Conservation (phyloP, 768 basidiomycete genomes). For the Russula olivacea region DNA sequence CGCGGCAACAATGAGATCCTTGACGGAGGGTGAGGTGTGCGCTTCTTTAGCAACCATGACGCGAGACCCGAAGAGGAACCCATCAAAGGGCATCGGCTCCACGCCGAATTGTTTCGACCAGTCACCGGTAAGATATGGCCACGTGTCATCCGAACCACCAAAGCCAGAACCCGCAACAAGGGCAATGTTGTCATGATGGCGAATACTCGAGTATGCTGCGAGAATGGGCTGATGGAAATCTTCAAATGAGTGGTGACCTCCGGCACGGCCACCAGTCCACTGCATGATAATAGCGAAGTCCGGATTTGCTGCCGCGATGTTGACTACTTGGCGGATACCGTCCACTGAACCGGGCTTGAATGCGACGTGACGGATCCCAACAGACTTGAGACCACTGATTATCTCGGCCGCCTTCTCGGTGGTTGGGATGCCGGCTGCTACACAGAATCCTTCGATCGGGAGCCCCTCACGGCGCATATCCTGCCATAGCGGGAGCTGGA, state of each 20-base stretch:
- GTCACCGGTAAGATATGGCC: conserved; percentile 95
- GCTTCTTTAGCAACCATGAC: conserved; percentile 99
- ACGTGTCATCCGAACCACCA: conserved; percentile 89
- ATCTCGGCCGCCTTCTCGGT: conserved; percentile 98
- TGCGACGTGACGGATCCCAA: conserved; percentile 92
- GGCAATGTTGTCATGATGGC: conserved; percentile 80
- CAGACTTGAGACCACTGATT: conserved; percentile 70
- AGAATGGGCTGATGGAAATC: conserved; percentile 97
- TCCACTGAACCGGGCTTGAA: conserved; percentile 99
- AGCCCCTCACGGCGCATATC: conserved; percentile 94
- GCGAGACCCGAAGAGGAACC: conserved; percentile 91
- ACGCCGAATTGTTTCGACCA: conserved; percentile 83
- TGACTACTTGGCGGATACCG: conserved; percentile 94
- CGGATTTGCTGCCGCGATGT: conserved; percentile 89
- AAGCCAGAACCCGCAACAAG: conserved; percentile 95
- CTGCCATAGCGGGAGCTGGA: conserved; percentile 98
- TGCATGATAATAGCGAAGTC: conserved; percentile 97
- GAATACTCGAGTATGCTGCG: conserved; percentile 83
- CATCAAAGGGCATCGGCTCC: conserved; percentile 98
- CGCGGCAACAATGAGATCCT: conserved; percentile 93
- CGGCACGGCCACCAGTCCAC: conserved; percentile 98
- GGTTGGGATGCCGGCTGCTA: conserved; percentile 94
- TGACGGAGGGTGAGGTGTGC: conserved; percentile 89
- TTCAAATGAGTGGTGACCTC: conserved; percentile 97
- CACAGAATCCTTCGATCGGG: conserved; percentile 98